phyloP scores from a whole-genome alignment of 106 monocot species.

The Ottelia alismoides region DNA sequence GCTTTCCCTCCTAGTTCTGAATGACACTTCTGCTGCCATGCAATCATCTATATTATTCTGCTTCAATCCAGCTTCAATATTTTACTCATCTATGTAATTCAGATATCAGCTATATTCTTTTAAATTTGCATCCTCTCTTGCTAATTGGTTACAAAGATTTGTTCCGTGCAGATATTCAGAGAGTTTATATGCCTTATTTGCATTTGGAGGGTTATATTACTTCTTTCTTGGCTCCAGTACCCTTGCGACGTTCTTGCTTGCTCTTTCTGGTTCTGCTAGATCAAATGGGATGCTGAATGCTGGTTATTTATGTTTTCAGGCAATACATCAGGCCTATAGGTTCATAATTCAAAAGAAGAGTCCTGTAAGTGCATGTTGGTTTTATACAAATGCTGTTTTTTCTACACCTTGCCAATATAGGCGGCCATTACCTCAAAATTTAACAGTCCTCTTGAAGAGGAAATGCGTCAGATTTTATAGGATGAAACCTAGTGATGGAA shows the following conservation, averaged over 20 bases:
- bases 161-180: slow-evolving; percentile 4
- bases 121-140: background rate
- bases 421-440: too few species aligned
- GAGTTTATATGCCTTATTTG: slow-evolving; percentile 8
- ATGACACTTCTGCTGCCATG: background rate
- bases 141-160: background rate
- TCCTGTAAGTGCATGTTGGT: background rate
- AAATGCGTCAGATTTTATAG: too few species aligned
- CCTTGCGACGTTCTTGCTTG: slow-evolving; percentile 2
- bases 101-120: background rate
- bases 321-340: background rate
- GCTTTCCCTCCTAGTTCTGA: slow-evolving; percentile 1
- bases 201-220: slow-evolving; percentile 7
- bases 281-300: slow-evolving; percentile 7
- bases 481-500: too few species aligned
- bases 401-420: too few species aligned
- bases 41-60: slow-evolving; percentile 1
- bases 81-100: slow-evolving; percentile 7
- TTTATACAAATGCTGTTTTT: too few species aligned
- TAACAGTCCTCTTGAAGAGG: too few species aligned
- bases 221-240: background rate
- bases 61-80: slow-evolving; percentile 9
- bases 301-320: slow-evolving; percentile 3
- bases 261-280: slow-evolving; percentile 4
- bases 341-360: background rate